Base-by-base conservation (phyloP, 345 rosid genomes). In the Reutealis trisperma region DNA sequence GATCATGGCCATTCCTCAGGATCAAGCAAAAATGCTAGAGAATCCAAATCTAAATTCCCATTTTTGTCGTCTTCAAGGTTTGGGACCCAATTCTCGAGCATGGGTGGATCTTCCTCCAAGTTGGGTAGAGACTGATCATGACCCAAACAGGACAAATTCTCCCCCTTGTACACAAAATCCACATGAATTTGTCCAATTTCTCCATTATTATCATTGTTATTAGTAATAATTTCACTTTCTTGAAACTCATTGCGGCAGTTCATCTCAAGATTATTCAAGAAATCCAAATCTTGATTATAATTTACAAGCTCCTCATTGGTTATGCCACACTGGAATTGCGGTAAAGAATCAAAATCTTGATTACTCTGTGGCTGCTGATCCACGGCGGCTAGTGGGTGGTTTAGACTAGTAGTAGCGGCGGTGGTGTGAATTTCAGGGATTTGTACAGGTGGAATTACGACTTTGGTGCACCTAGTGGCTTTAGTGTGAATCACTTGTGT, bases 1-100 rank as follows among this genome's bases (percentile, higher is more conserved):
- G 41, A 37, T 47, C 54, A 66, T 27, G 82, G 70, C 89, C 85
- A 85, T 15, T 84, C 85, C 11, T 77, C 85, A 7, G 80, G 19
- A 16, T 87, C 83, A 21, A 87, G 84, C 71, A 87, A 67, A 49
- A 64, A 80, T 9, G 87, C 76, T 57, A 80, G 54, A 24, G 88
- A 80, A 0, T 85, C 90, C 4, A 89, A 24, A 70, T 86, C 86
- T 34, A 82, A 61, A 22, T 52, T 68, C 21, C 66, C 79, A 52
- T 63, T 72, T 51, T 80, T 86, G 9, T 61, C 77, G 1, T 47
- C 70, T 16, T 71, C 77, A 4, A 71, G 25, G 15, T 5, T 37
- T 37, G 71, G 49, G 1, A 66, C 73, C 90, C 83, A 81, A 18
- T 70, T 83, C 51, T 70, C 61, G 59, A 66, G 22, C 64, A 63